Percentiles rank a stretch among this genome's conserved stretches.
These are phyloP conservation scores for Mrakia blollopis DNA, from an alignment of 768 basidiomycete species.

Conservation along the genomic window DNA sequence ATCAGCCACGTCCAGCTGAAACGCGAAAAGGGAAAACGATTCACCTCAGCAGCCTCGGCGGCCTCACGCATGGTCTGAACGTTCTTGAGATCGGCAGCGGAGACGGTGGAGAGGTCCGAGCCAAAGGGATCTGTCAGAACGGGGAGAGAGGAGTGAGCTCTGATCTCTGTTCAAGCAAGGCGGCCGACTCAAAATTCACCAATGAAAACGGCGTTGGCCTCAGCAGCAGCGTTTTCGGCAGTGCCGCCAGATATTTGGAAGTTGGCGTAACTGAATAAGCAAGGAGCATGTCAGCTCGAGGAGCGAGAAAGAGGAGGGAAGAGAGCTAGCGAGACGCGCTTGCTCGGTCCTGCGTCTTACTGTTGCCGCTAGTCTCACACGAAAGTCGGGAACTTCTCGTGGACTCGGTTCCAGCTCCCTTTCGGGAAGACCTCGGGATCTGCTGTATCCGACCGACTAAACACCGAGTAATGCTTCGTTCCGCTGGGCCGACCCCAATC, in stretches of 20 bases:
- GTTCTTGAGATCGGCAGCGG: not conserved
- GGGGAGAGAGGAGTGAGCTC: not conserved
- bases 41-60: not conserved
- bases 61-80: not conserved
- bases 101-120: not conserved
- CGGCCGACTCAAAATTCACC: not conserved
- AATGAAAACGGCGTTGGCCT: slow-evolving; percentile 1
- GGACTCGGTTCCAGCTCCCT: not conserved
- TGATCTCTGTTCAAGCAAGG: not conserved
- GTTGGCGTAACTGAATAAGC: not conserved
- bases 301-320: not conserved
- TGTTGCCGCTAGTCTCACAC: not conserved
- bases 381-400: not conserved
- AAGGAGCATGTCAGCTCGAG: not conserved
- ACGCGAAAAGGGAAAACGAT: not conserved
- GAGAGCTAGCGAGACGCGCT: too few relatives aligned
- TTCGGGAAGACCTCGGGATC: not conserved
- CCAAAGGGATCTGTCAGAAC: not conserved
- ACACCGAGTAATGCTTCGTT: not conserved
- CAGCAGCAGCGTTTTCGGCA: not conserved
- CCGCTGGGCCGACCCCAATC: not conserved
- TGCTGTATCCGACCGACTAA: not conserved
- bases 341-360: not conserved
- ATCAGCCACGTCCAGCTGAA: not conserved
- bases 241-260: not conserved